These are phyloP conservation scores for Penicillium capsulatum DNA, from an alignment of 2,329 filamentous ascomycete genomes.

Conservation along the genomic window DNA sequence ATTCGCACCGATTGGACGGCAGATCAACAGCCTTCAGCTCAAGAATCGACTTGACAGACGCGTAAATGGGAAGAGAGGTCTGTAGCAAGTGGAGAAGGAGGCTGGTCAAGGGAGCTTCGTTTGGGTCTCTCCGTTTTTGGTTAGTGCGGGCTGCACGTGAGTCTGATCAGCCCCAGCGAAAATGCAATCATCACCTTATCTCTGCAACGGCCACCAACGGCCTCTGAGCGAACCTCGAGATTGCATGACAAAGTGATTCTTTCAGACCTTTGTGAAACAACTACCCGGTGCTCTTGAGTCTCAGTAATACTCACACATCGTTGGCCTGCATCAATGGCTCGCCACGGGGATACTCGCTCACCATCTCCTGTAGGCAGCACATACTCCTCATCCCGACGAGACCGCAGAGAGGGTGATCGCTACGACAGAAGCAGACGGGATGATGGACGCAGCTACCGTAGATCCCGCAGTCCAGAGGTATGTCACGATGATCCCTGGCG, in stretches of 20 bases:
- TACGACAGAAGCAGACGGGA: conserved; percentile 51
- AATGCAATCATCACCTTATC: conserved; percentile 9
- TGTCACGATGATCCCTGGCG: conserved; percentile 15
- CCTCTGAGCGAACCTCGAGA: conserved; percentile 3
- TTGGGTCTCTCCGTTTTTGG: conserved; percentile 27
- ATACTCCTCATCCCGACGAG: conserved; percentile 65
- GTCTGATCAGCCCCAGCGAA: conserved; percentile 3
- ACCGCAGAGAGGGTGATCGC: conserved; percentile 52
- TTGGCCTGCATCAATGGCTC: conserved; percentile 57
- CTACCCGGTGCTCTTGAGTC: conserved; percentile 30
- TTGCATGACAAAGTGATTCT: conserved; percentile 24
- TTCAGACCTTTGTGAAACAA: conserved; percentile 16
- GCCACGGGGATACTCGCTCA: conserved; percentile 68
- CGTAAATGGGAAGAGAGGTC: conserved; percentile 12
- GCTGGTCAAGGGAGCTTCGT: conserved; percentile 21
- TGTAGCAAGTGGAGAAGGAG: conserved; percentile 31
- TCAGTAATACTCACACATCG: conserved; percentile 48
- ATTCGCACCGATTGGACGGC: too few species aligned
- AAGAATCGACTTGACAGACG: conserved; percentile 1
- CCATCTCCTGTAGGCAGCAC: conserved; percentile 90
- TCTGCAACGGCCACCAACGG: conserved; percentile 1
- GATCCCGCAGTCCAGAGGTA: conserved; percentile 49
- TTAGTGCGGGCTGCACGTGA: conserved; percentile 15
- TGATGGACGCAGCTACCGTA: conserved; percentile 46
- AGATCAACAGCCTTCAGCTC: too few species aligned